Evolutionary conservation across 805 yeast species (phyloP), one percentile per base, ranked within the genome.

Genomic region (Metschnikowia sp.): DNA sequence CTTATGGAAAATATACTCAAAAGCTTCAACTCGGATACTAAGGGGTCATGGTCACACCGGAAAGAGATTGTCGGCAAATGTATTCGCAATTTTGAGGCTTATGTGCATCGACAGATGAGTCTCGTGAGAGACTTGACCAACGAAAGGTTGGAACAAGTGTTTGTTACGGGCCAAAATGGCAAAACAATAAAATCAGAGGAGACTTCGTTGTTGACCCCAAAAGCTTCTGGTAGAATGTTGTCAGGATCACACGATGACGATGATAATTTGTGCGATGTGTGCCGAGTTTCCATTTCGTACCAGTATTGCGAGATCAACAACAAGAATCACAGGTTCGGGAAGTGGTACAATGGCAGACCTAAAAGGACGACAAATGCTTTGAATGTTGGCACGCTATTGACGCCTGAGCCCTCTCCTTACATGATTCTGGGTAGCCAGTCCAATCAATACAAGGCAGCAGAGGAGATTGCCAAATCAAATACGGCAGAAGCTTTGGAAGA

Each of bases 251-350:
- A 57, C 2, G 77, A 72, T 10, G 73, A 67, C 2, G 71, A 68
- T 18, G 83, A 79, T 43, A 65, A 63, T 18, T 61, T 78, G 31
- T 80, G 84, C 59, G 72, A 64, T 36, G 63, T 67, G 26, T 80
- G 84, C 55, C 72, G 76, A 45, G 72, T 83, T 3, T 67, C 69
- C 46, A 68, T 78, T 15, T 70, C 76, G 15, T 76, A 74, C 56
- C 73, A 72, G 47, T 79, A 79, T 69, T 63, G 77, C 49, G 68
- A 71, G 35, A 59, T 76, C 36, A 71, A 66, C 53, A 61, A 60
- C 44, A 43, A 46, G 19, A 44, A 33, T 30, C 62, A 57, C 34
- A 44, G 58, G 6, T 60, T 61, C 37, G 59, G 59, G 3, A 47
- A 35, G 34, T 53, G 58, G 58, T 49, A 47, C 38, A 41, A 40